Percentiles rank a stretch among this genome's conserved stretches.
Conservation (phyloP, 352 stramenopile genomes). For the Phytophthora citricola region DNA sequence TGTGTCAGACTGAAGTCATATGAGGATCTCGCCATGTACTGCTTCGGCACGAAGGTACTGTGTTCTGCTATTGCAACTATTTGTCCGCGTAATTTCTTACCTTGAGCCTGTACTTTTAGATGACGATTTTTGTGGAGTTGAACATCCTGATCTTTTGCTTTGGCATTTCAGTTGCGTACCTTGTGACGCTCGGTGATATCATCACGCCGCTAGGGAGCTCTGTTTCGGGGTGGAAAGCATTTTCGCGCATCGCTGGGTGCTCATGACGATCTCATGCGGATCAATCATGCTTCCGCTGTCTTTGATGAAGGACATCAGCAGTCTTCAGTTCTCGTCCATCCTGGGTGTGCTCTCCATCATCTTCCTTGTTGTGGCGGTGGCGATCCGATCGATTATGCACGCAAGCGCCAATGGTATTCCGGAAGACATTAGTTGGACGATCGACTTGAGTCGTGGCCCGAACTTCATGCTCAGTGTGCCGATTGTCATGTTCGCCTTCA, state of each 20-base stretch:
- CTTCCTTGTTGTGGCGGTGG: slow-evolving; percentile 84
- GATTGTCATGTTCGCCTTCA: slow-evolving; percentile 92
- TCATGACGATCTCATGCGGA: slow-evolving; percentile 81
- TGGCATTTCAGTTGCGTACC: slow-evolving; percentile 83
- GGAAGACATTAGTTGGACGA: slow-evolving; percentile 73
- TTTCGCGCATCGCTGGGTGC: slow-evolving; percentile 73
- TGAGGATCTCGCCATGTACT: slow-evolving; percentile 84
- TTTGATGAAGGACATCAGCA: slow-evolving; percentile 86
- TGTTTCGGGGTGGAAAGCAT: slow-evolving; percentile 70
- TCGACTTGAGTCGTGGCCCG: slow-evolving; percentile 69
- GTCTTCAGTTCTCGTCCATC: slow-evolving; percentile 87
- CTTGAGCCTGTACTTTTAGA: slow-evolving; percentile 31
- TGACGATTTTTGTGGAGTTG: slow-evolving; percentile 85
- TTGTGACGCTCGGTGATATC: slow-evolving; percentile 86
- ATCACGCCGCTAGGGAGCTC: slow-evolving; percentile 75
- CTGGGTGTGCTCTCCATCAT: slow-evolving; percentile 86
- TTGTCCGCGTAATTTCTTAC: not conserved
- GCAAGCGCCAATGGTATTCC: slow-evolving; percentile 61
- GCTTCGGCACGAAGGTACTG: slow-evolving; percentile 79
- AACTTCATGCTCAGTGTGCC: slow-evolving; percentile 89
- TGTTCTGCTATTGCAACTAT: not conserved
- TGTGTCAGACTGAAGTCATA: slow-evolving; percentile 82
- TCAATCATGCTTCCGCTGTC: slow-evolving; percentile 87
- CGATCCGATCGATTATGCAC: slow-evolving; percentile 81
- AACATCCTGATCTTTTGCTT: slow-evolving; percentile 91